A percentile compares a stretch with the other conserved stretches of the same genome.
These are phyloP conservation scores for Huntiella savannae DNA, from an alignment of 2,329 filamentous ascomycete species.

Conservation along the genomic window DNA sequence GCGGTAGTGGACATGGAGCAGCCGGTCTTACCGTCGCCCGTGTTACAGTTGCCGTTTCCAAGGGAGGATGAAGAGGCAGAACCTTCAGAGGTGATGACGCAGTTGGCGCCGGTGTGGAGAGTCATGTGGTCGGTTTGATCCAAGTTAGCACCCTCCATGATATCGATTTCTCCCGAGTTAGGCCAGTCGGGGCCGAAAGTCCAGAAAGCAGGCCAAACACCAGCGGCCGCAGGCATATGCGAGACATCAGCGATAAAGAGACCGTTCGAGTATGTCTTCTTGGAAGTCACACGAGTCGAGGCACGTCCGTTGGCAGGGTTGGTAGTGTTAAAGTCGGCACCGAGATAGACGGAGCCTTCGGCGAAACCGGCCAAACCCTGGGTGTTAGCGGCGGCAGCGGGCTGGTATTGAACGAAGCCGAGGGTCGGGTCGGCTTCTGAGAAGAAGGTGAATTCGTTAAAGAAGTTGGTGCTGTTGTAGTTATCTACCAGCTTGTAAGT, in stretches of 20 bases:
- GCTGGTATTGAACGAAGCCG: constrained; percentile 55
- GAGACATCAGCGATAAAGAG: constrained; percentile 54
- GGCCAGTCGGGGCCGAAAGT: constrained; percentile 54
- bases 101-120: constrained; percentile 45
- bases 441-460: constrained; percentile 37
- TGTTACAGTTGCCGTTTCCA: constrained; percentile 36
- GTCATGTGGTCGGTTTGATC: constrained; percentile 41
- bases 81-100: constrained; percentile 35
- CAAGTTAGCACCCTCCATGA: constrained; percentile 58
- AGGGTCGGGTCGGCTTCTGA: constrained; percentile 45
- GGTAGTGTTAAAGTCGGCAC: constrained; percentile 43
- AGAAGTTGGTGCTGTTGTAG: constrained; percentile 36
- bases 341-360: constrained; percentile 42
- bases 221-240: constrained; percentile 55
- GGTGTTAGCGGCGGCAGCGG: constrained; percentile 36
- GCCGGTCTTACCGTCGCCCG: constrained; percentile 32
- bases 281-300: constrained; percentile 52
- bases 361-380: constrained; percentile 37
- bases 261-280: constrained; percentile 45
- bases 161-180: constrained; percentile 53
- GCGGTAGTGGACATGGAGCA: constrained; percentile 35
- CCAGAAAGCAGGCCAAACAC: constrained; percentile 61
- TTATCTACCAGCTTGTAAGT: constrained; percentile 27
- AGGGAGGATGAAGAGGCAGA: constrained; percentile 27
- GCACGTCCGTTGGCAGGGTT: constrained; percentile 40